These are phyloP conservation scores for Pichia sp. DNA, from an alignment of 1,139 yeast genomes.

Conservation along the genomic window DNA sequence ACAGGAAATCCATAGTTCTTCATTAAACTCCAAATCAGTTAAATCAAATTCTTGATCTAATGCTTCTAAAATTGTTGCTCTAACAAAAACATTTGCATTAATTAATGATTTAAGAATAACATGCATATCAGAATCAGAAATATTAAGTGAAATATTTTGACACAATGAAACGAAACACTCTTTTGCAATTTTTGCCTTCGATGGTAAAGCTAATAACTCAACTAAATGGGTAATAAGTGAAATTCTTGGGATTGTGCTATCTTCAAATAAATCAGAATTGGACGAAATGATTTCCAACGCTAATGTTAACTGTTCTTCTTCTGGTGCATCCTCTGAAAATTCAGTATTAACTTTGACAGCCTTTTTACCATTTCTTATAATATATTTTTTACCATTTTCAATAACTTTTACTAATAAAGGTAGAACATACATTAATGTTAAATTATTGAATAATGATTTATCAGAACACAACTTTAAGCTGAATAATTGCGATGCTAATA, in stretches of 20 bases:
- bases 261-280: conserved; percentile 70
- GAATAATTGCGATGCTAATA: conserved; percentile 53
- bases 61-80: conserved; percentile 73
- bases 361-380: conserved; percentile 44
- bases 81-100: conserved; percentile 62
- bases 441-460: conserved; percentile 61
- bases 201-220: conserved; percentile 62
- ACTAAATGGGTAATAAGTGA: conserved; percentile 57
- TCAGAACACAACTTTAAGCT: conserved; percentile 70
- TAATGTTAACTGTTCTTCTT: conserved; percentile 77
- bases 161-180: conserved; percentile 75
- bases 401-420: conserved; percentile 66
- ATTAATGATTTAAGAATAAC: conserved; percentile 50
- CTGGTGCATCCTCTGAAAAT: conserved; percentile 71
- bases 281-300: conserved; percentile 71
- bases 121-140: conserved; percentile 49
- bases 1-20: conserved; percentile 70
- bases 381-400: conserved; percentile 51
- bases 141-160: conserved; percentile 63
- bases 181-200: conserved; percentile 74
- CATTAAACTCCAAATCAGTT: conserved; percentile 41
- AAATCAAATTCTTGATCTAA: conserved; percentile 84
- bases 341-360: conserved; percentile 41
- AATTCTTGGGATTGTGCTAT: conserved; percentile 62
- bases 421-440: conserved; percentile 63